Conservation (phyloP, 352 stramenopile species). For the Labyrinthula sp. region DNA sequence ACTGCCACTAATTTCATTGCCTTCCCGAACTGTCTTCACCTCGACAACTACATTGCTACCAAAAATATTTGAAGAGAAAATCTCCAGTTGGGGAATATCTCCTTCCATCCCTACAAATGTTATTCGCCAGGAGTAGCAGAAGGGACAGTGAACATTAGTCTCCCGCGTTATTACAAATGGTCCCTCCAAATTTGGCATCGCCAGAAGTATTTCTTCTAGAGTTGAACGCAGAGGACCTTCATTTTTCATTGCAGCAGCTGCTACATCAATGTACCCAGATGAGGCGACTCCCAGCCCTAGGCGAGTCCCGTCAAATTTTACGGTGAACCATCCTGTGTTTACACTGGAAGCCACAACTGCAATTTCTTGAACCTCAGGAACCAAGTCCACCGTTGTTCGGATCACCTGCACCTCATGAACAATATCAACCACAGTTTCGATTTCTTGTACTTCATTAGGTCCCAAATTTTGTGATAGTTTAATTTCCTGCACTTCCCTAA, state of each 20-base stretch:
- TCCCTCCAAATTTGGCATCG: conserved; percentile 52
- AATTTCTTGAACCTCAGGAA: conserved; percentile 49
- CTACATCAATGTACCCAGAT: conserved; percentile 48
- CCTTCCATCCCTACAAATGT: conserved; percentile 59
- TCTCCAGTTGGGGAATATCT: conserved; percentile 35
- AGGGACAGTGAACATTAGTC: conserved; percentile 46
- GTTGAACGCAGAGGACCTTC: conserved; percentile 38
- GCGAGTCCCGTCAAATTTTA: conserved; percentile 49
- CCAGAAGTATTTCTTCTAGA: conserved; percentile 48
- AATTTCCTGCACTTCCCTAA: conserved; percentile 52
- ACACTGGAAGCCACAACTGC: conserved; percentile 42
- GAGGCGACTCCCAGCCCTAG: conserved; percentile 45
- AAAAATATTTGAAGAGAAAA: conserved; percentile 32
- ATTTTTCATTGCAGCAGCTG: conserved; percentile 36
- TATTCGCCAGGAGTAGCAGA: conserved; percentile 75
- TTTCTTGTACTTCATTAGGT: conserved; percentile 52
- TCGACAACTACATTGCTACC: conserved; percentile 41
- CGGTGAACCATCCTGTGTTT: conserved; percentile 51
- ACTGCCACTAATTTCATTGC: conserved; percentile 41
- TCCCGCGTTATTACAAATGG: conserved; percentile 45
- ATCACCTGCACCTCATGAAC: conserved; percentile 53
- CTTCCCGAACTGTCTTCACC: conserved; percentile 30
- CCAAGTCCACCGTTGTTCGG: conserved; percentile 38
- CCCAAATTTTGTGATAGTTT: conserved; percentile 42
- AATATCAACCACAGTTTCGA: conserved; percentile 44